Base-by-base conservation (phyloP, 108 stramenopile genomes). In the Parietichytrium sp. region DNA sequence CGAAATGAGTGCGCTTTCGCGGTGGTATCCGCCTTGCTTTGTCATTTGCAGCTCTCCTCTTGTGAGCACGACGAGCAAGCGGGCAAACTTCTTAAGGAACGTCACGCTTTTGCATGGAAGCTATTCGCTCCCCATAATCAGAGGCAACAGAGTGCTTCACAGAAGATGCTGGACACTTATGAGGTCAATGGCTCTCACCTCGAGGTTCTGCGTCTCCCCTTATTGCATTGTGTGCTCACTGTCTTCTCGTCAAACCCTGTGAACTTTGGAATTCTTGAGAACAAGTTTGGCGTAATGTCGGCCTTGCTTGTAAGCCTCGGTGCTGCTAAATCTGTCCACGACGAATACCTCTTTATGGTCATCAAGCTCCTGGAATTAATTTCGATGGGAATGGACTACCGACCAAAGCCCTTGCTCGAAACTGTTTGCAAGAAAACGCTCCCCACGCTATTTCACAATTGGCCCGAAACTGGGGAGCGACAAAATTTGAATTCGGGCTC, bases 331-430 rank as follows among this genome's bases (percentile, higher is more conserved):
- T 33, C 36, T 0, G 3, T 72, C 15, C 61, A 72, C 61, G 61
- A 72, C 10, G 61, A 72, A 42, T 72, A 45, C 45, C 61, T 72
- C 20, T 72, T 72, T 3, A 72, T 72, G 61, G 61, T 72, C 61
- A 42, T 42, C 42, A 72, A 72, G 61, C 61, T 72, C 15, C 33
- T 72, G 8, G 61, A 72, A 27, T 42, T 72, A 6, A 72, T 72
- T 10, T 72, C 61, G n/a, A 72, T 72, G 61, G 61, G 61, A 16
- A 72, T 72, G 61, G 61, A 72, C 61, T 72, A 72, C 20, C 61
- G 61, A 10, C 61, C 61, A n/a, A 42, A 33, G 20, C 45, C 61
- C 8, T 20, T 72, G 0, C 61, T 72, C 20, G 61, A 72, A 27
- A 72, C 61, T 6, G 45, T 72, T 6, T 72, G 61, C 42, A 72